Conservation (phyloP, 495 filamentous ascomycete genomes). For the Tuber melanosporum region DNA sequence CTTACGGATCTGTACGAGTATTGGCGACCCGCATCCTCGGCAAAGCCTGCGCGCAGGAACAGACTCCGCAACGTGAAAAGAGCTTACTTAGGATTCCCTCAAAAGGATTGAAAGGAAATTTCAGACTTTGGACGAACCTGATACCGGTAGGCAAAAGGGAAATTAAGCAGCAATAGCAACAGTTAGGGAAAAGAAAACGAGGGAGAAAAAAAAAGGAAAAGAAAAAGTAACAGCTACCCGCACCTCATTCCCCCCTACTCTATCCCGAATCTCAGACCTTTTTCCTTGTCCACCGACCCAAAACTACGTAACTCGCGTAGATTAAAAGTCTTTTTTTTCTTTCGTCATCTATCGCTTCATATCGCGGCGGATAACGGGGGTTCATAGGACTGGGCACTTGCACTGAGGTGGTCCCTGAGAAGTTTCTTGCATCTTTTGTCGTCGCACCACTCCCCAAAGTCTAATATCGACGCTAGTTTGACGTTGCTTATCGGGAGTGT, state of each 20-base stretch:
- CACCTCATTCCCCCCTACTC: neutral
- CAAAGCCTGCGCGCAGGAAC: neutral
- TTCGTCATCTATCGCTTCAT: conserved; percentile 19
- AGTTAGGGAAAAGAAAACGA: neutral
- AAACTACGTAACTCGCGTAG: conserved; percentile 3
- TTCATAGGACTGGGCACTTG: neutral
- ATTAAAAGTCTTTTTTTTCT: neutral
- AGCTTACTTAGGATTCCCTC: neutral
- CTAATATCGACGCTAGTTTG: conserved; percentile 25
- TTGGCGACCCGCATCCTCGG: neutral
- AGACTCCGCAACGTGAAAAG: neutral
- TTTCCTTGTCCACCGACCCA: neutral
- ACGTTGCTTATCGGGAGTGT: conserved; percentile 7
- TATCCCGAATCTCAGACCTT: neutral
- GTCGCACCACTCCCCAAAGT: conserved; percentile 29
- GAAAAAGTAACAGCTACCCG: conserved; percentile 1
- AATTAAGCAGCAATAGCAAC: neutral
- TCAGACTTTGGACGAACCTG: neutral
- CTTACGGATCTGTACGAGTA: conserved; percentile 15
- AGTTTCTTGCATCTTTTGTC: conserved; percentile 19
- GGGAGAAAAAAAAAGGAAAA: neutral
- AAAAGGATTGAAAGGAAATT: neutral
- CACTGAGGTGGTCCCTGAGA: conserved; percentile 30
- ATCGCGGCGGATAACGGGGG: conserved; percentile 27
- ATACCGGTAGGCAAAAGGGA: neutral